Evolutionary conservation across 2,329 filamentous ascomycete genomes (phyloP), one percentile per base, ranked within the genome.

Genomic region (Aspergillus fischeri): DNA sequence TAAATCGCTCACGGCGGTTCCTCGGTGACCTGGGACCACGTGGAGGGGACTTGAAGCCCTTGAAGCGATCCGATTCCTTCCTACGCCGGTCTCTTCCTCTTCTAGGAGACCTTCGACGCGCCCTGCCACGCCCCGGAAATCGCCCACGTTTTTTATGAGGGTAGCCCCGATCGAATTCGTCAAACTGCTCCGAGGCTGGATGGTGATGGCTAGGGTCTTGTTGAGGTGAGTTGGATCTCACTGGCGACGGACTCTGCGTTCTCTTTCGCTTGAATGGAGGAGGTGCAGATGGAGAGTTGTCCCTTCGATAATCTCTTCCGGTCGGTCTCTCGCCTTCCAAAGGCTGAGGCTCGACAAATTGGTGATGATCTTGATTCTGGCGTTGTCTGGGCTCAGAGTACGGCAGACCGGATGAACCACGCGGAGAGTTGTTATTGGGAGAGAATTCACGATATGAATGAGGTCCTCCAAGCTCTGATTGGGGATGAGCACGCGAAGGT

Each of bases 161-260:
- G 51, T 67, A 69, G 49, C 74, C 73, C 54, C 75, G 71, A 62
- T 73, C 73, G 53, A 72, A 73, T 62, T 70, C 73, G 58, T 71
- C 67, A 57, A 69, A 67, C 41, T 67, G 65, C 41, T 70, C 71
- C 44, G 67, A 63, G 52, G 61, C 58, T 55, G 65, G 63, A 56
- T 60, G 61, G 52, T 61, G 67, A 53, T 63, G 61, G 50, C 54
- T 52, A 8, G 57, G 59, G 20, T 63, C 63, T 28, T 60, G 63
- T 29, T 67, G 64, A 35, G 67, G 67, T 50, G 66, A 66, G 25
- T 60, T 68, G 54, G 65, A 66, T 41, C 62, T 64, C 49, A 65
- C 66, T 48, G 72, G 73, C 29, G 76, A 77, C 54, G 73, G 73
- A 60, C 74, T 77, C 55, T 73, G 71, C 55, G 71, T 77, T 59